These are phyloP conservation scores for Fraxinus baroniana DNA, from an alignment of 305 asterid species.

Conservation along the genomic window DNA sequence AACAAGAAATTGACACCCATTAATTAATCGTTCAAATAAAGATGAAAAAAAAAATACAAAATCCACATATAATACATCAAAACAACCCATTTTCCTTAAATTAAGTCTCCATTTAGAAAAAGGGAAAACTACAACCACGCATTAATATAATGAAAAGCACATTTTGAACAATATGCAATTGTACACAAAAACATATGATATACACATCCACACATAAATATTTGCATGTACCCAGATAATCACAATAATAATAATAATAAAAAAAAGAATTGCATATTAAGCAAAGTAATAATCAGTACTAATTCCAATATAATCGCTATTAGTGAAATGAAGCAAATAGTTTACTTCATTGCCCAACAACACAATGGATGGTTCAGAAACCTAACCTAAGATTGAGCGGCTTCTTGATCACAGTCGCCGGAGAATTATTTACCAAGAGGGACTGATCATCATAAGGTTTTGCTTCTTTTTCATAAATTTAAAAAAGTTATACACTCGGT, in stretches of 20 bases:
- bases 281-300: background rate
- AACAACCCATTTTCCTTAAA: background rate
- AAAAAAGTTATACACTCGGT: conserved; percentile 5
- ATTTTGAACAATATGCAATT: background rate
- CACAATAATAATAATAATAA: background rate
- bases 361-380: background rate
- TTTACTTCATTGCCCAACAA: conserved; percentile 6
- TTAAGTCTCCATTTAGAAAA: background rate
- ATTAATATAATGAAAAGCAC: background rate
- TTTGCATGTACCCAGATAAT: background rate
- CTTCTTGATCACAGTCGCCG: conserved; percentile 23
- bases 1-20: background rate
- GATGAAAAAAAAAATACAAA: background rate
- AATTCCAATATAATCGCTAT: background rate
- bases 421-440: background rate
- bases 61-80: background rate
- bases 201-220: background rate
- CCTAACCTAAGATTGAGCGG: conserved; percentile 26
- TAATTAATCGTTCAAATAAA: background rate
- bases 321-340: background rate
- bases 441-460: background rate
- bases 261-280: background rate
- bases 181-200: background rate
- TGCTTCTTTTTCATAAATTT: conserved; percentile 10
- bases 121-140: background rate